Base-by-base conservation (phyloP, 805 yeast species). In the Myxozyma lipomycoides region DNA sequence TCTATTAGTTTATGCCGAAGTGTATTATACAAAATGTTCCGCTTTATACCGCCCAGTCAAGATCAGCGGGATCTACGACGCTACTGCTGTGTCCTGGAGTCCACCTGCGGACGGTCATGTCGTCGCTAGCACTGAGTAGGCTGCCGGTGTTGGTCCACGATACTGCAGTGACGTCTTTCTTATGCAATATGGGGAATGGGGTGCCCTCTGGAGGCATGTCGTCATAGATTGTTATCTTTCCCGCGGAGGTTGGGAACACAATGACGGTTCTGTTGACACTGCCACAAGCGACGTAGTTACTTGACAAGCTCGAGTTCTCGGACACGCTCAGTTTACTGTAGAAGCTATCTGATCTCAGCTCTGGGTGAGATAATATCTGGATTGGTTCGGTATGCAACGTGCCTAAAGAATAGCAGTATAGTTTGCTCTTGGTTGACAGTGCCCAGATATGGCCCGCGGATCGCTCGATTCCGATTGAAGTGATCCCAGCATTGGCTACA, bases 211-310 rank as follows among this genome's bases (percentile, higher is more conserved):
- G 21, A 15, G 30, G 23, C 5, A 5, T 32, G 26, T 44, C 44
- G 2, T 18, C 17, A 12, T 32, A 15, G 9, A 35, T 10, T 32
- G 3, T 34, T 32, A 24, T 23, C 18, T 12, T 21, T 6, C 38
- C 38, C 18, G 6, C 21, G 18, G 7, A 43, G 37, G n/a, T 23
- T 10, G 58, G 58, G 26, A 54, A 44, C n/a, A 45, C 48, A 3
- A 48, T 35, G 34, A 51, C 49, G 3, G 40, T 34, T 3, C 42
- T 40, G 30, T 42, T 42, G 12, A 55, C 38, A 25, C 55, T 49
- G 17, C 55, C 55, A 28, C 56, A 51, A 2, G 55, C 51, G 15
- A 54, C 40, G 35, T 51, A 51, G 17, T 43, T 36, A 12, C 46
- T 39, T 4, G 40, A 9, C 30, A 52, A 26, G 2, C 23, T 35